Conservation (phyloP, 1,284 basidiomycete genomes). For the Rhodotorula sp. region DNA sequence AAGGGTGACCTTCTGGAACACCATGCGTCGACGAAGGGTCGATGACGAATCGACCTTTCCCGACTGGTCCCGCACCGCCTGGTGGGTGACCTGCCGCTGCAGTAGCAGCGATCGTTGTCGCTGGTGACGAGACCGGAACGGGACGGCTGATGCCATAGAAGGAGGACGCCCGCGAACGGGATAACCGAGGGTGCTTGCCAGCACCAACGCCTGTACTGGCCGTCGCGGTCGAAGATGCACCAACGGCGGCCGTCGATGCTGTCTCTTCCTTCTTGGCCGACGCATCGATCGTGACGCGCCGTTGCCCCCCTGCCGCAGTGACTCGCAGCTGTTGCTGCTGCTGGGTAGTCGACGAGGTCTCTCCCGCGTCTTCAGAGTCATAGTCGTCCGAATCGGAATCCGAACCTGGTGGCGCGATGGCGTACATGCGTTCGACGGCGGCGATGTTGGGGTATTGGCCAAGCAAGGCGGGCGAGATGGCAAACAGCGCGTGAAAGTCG, state of each 20-base stretch:
- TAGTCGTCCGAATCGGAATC: conserved; percentile 22
- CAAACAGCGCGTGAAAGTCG: conserved; percentile 39
- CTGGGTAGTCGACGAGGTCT: too few species aligned
- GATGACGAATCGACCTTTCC: conserved; percentile 31
- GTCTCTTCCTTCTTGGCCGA: not conserved
- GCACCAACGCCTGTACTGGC: not conserved
- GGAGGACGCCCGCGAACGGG: conserved; percentile 16
- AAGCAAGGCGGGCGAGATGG: conserved; percentile 31
- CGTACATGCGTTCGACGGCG: conserved; percentile 37
- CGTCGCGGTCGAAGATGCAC: not conserved
- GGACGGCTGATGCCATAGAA: conserved; percentile 22
- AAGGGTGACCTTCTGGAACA: conserved; percentile 37
- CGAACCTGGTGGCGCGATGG: conserved; percentile 23
- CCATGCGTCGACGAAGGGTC: conserved; percentile 34
- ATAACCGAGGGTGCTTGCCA: conserved; percentile 28
- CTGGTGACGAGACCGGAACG: conserved; percentile 3
- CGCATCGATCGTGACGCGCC: not conserved
- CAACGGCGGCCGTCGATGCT: not conserved
- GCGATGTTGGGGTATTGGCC: conserved; percentile 23
- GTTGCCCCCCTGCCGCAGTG: not conserved
- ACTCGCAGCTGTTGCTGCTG: not conserved
- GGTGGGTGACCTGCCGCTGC: not conserved
- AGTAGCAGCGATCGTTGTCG: not conserved
- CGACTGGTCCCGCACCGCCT: not conserved
- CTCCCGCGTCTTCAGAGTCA: conserved; percentile 5